A percentile compares a stretch with the other conserved stretches of the same genome.
Conservation (phyloP, 176 grass and related monocot genomes). For the Raddia distichophylla region DNA sequence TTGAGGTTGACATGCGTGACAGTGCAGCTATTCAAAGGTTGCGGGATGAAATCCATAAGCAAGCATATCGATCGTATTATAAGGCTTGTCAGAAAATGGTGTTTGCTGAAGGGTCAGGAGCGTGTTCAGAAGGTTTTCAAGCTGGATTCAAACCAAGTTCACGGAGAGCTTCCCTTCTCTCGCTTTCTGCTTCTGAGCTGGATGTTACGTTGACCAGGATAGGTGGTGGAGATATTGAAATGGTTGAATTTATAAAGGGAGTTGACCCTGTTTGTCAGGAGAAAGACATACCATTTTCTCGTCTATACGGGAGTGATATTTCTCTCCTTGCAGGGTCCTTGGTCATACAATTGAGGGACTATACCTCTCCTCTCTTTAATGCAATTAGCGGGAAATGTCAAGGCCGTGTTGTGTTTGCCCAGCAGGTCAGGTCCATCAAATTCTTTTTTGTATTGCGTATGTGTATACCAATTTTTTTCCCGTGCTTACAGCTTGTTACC, state of each 20-base stretch:
- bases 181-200: slow-evolving; percentile 84
- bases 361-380: slow-evolving; percentile 89
- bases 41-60: slow-evolving; percentile 84
- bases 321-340: slow-evolving; percentile 79
- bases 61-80: slow-evolving; percentile 89
- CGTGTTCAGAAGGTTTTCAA: slow-evolving; percentile 82
- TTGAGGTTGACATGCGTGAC: slow-evolving; percentile 65
- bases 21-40: slow-evolving; percentile 59
- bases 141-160: slow-evolving; percentile 81
- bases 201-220: slow-evolving; percentile 86
- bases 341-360: slow-evolving; percentile 87
- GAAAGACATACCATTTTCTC: slow-evolving; percentile 91
- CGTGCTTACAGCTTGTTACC: slow-evolving; percentile 16
- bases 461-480: slow-evolving; percentile 16
- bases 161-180: slow-evolving; percentile 87
- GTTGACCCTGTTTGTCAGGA: slow-evolving; percentile 77
- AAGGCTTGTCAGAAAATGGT: slow-evolving; percentile 80
- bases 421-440: slow-evolving; percentile 70
- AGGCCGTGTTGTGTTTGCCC: slow-evolving; percentile 90
- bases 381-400: slow-evolving; percentile 71
- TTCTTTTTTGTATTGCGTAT: slow-evolving; percentile 13
- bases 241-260: slow-evolving; percentile 93
- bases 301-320: slow-evolving; percentile 94
- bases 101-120: slow-evolving; percentile 78
- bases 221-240: slow-evolving; percentile 76